These are phyloP conservation scores for Coemansia sp. DNA, from an alignment of 192 early-diverging fungal species.

Conservation along the genomic window DNA sequence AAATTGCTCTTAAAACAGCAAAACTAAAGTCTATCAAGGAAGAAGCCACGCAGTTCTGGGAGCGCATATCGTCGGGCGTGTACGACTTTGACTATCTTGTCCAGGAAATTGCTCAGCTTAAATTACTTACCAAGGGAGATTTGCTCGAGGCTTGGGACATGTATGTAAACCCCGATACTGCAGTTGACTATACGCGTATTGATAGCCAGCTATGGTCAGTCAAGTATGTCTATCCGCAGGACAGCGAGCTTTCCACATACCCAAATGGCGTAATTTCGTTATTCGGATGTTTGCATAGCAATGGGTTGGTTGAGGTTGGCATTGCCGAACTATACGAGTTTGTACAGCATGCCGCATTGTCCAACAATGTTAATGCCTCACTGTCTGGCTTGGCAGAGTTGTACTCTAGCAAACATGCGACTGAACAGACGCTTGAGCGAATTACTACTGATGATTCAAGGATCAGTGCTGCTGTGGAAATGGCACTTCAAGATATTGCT, in stretches of 20 bases:
- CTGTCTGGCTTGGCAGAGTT: background rate
- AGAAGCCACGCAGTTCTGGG: slow-evolving; percentile 65
- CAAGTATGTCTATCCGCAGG: slow-evolving; percentile 7
- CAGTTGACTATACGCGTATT: slow-evolving; percentile 29
- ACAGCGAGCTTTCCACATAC: slow-evolving; percentile 8
- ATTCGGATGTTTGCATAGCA: slow-evolving; percentile 12
- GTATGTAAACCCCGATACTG: slow-evolving; percentile 32
- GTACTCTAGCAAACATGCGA: background rate
- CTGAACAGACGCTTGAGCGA: background rate
- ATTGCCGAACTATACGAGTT: slow-evolving; percentile 2
- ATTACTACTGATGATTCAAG: background rate
- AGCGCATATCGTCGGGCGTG: slow-evolving; percentile 58
- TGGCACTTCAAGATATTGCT: slow-evolving; percentile 7
- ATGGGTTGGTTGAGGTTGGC: background rate
- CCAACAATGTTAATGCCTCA: background rate
- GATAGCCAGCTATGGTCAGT: slow-evolving; percentile 25
- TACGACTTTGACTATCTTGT: slow-evolving; percentile 72
- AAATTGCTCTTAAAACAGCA: slow-evolving; percentile 60
- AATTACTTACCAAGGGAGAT: slow-evolving; percentile 17
- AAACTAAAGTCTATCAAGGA: slow-evolving; percentile 69
- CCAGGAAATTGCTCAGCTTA: slow-evolving; percentile 8
- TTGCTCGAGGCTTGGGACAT: slow-evolving; percentile 38
- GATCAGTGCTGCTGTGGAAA: slow-evolving; percentile 9
- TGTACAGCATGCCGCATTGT: background rate
- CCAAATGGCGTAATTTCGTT: slow-evolving; percentile 13